Evolutionary conservation across 257 asterid genomes (phyloP).

Genomic region (Lycium barbarum): DNA sequence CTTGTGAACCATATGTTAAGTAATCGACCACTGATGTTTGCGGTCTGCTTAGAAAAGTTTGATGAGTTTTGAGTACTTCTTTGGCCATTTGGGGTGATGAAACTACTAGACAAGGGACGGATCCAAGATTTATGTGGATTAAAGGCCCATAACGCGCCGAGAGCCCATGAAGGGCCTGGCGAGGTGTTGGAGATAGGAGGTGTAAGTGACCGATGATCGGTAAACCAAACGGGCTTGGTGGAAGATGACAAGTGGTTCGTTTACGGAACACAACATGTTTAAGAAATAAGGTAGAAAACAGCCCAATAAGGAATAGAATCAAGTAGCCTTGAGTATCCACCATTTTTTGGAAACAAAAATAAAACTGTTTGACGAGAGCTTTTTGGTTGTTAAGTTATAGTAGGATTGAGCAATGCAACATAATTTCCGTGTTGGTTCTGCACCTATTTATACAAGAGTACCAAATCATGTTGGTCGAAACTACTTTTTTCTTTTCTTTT

Average conservation of each 20-base stretch:
- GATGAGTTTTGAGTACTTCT: slow-evolving; percentile 70
- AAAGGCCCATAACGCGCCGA: slow-evolving; percentile 60
- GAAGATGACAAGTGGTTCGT: slow-evolving; percentile 38
- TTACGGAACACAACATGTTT: slow-evolving; percentile 33
- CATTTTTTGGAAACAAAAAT: slow-evolving; percentile 37
- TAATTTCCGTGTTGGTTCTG: not conserved
- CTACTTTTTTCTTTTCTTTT: no score
- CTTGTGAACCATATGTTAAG: slow-evolving; percentile 66
- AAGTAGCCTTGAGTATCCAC: slow-evolving; percentile 42
- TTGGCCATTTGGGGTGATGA: slow-evolving; percentile 69
- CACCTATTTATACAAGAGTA: not conserved
- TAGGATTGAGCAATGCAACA: not conserved
- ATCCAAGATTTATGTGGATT: slow-evolving; percentile 62
- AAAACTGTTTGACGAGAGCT: not conserved
- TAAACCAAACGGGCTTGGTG: slow-evolving; percentile 65
- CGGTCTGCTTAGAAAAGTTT: slow-evolving; percentile 57
- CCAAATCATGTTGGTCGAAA: not conserved
- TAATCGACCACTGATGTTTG: slow-evolving; percentile 54
- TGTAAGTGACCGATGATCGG: slow-evolving; percentile 84
- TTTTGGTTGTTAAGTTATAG: not conserved
- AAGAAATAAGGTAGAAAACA: slow-evolving; percentile 50
- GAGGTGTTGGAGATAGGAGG: slow-evolving; percentile 75
- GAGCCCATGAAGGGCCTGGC: slow-evolving; percentile 72
- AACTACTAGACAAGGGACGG: slow-evolving; percentile 65
- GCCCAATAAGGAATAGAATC: slow-evolving; percentile 50